Evolutionary conservation across 768 basidiomycete species (phyloP), one percentile per base, ranked within the genome.

Genomic region (Harrya chromipes): DNA sequence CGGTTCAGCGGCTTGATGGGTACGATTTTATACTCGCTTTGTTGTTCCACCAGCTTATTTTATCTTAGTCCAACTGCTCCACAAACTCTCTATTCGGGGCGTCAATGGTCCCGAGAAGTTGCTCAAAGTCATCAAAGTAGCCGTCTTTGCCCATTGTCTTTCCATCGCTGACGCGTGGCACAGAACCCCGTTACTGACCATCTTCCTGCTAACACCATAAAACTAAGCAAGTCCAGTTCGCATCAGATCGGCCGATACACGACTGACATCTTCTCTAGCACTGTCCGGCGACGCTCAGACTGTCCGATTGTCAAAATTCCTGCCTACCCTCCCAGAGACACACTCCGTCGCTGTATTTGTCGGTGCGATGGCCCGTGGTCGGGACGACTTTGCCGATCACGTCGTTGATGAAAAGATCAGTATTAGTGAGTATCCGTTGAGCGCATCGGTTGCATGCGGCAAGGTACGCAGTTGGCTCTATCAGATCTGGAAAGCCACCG

Each of bases 1-100:
- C 84, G 97, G 10, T 99, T 99, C 72, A 93, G 91, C 50, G 97
- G 97, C 19, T 75, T 99, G 56, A 99, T 99, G 97, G 94, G 94
- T 95, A 63, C n/a, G 35, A 3, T 7, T n/a, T 41, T 6, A 3
- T 9, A 9, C 17, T 14, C 17, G 4, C 16, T 17, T 7, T 11
- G 31, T 40, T 31, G 13, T 13, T 13, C 20, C 33, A 20, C 48
- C 40, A 14, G 36, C 57, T 54, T 21, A 58, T 45, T 38, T 23
- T 7, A 27, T 49, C 34, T 9, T 61, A 97, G 95, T 98, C 12
- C 97, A 98, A 85, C 79, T 99, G 8, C 80, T 99, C 10, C 95
- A 99, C 72, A 94, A 91, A 60, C 80, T 97, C 17, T 92, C 87
- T 47, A 99, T 99, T 60, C 79, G 97, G 43, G 93, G 94, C 33